A percentile compares a stretch with the other conserved stretches of the same genome.
These are phyloP conservation scores for Knufia fluminis DNA, from an alignment of 2,329 filamentous ascomycete species.

Conservation along the genomic window DNA sequence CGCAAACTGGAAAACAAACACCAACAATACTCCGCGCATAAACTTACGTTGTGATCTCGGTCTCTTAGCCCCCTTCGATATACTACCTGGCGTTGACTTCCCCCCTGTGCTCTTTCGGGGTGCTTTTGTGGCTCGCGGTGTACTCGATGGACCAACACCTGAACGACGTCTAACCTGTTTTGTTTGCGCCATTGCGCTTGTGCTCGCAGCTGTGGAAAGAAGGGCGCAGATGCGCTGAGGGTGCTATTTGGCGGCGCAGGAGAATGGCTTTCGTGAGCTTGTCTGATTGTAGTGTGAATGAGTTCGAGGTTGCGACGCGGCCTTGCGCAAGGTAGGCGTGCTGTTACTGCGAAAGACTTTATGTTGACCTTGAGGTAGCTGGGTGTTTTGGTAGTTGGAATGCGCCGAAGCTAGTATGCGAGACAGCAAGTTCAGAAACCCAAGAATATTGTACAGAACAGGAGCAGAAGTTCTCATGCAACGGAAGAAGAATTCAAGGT, in stretches of 20 bases:
- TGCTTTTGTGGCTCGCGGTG: constrained; percentile 7
- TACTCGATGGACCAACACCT: constrained; percentile 1
- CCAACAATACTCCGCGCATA: constrained; percentile 25
- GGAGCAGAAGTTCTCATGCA: too few relatives aligned
- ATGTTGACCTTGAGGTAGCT: too few relatives aligned
- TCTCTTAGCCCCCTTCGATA: constrained; percentile 19
- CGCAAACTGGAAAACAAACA: constrained; percentile 24
- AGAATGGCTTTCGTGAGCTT: too few relatives aligned
- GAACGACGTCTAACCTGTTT: constrained; percentile 16
- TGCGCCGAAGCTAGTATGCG: too few relatives aligned
- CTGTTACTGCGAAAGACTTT: too few relatives aligned
- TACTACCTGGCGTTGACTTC: constrained; percentile 14
- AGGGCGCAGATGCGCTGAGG: neutral
- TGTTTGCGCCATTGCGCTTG: constrained; percentile 15
- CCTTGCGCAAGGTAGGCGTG: too few relatives aligned
- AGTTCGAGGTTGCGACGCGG: too few relatives aligned
- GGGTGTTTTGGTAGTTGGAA: too few relatives aligned
- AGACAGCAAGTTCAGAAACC: too few relatives aligned
- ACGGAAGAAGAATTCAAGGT: too few relatives aligned
- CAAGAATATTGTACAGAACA: too few relatives aligned
- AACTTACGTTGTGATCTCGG: constrained; percentile 25
- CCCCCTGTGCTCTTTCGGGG: constrained; percentile 14
- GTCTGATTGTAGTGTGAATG: too few relatives aligned
- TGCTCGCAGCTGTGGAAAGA: neutral
- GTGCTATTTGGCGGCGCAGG: neutral